Evolutionary conservation across 1,284 basidiomycete species (phyloP).

Genomic region (Naganishia albida): DNA sequence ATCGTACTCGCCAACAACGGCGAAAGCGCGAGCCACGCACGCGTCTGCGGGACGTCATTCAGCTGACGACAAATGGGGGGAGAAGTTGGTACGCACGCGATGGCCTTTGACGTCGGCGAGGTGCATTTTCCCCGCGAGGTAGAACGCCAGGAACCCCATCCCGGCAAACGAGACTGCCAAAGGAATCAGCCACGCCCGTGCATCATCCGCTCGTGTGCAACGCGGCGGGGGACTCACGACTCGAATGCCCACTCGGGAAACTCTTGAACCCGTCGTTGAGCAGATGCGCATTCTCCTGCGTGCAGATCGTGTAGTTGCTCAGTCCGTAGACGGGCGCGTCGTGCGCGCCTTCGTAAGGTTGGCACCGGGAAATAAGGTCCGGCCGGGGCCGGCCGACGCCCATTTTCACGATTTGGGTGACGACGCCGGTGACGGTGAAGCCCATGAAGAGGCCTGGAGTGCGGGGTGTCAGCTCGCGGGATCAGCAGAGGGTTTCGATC

Average conservation of each 20-base stretch:
- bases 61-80: background rate
- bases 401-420: slow-evolving; percentile 84
- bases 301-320: slow-evolving; percentile 73
- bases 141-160: slow-evolving; percentile 83
- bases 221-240: slow-evolving; percentile 27
- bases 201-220: background rate
- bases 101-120: slow-evolving; percentile 81
- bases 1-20: slow-evolving; percentile 78
- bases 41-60: slow-evolving; percentile 58
- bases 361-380: slow-evolving; percentile 82
- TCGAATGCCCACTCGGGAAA: slow-evolving; percentile 74
- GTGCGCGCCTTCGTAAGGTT: slow-evolving; percentile 64
- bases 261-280: slow-evolving; percentile 86
- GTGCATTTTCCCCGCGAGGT: slow-evolving; percentile 87
- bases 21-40: slow-evolving; percentile 77
- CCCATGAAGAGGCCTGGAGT: slow-evolving; percentile 66
- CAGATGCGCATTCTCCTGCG: slow-evolving; percentile 62
- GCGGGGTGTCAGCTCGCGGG: slow-evolving; percentile 26
- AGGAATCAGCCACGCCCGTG: background rate
- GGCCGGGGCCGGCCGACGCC: slow-evolving; percentile 80
- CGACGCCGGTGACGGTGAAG: slow-evolving; percentile 70
- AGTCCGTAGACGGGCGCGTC: slow-evolving; percentile 73
- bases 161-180: slow-evolving; percentile 82
- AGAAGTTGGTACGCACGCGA: slow-evolving; percentile 58
- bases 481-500: background rate